Percentiles rank a stretch among this genome's conserved stretches.
Evolutionary conservation across 768 basidiomycete genomes (phyloP).

Genomic region (Thelephora ganbajun): DNA sequence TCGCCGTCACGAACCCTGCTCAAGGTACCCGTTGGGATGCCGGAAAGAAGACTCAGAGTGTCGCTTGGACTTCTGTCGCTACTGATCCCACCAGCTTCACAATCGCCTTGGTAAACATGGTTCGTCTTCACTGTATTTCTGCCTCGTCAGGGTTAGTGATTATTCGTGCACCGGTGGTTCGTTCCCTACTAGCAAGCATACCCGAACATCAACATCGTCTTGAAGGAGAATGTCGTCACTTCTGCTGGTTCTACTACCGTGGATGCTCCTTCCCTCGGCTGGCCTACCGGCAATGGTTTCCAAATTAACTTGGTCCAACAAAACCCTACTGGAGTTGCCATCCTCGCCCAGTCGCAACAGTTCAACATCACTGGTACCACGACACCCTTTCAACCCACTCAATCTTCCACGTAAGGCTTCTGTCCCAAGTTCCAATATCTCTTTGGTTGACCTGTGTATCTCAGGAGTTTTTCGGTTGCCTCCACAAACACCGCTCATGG

Average conservation of each 20-base stretch:
- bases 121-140: constrained; percentile 10
- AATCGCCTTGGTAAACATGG: constrained; percentile 51
- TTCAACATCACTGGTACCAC: constrained; percentile 26
- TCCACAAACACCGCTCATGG: too few species aligned
- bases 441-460: too few species aligned
- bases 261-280: constrained; percentile 47
- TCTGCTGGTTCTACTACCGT: constrained; percentile 24
- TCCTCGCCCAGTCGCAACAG: constrained; percentile 58
- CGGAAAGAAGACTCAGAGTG: constrained; percentile 28
- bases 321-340: constrained; percentile 28
- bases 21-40: constrained; percentile 35
- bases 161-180: too few species aligned
- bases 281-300: constrained; percentile 48
- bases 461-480: too few species aligned
- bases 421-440: too few species aligned
- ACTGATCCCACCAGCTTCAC: constrained; percentile 64
- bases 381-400: constrained; percentile 3
- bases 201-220: too few species aligned
- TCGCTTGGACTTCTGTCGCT: constrained; percentile 49
- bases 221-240: constrained; percentile 37
- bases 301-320: constrained; percentile 59
- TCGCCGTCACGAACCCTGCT: constrained; percentile 42
- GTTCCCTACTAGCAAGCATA: too few species aligned
- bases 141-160: too few species aligned
- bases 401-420: constrained; percentile 7